phyloP scores from a whole-genome alignment of 169 alveolate species.

The Plasmodium gonderi region DNA sequence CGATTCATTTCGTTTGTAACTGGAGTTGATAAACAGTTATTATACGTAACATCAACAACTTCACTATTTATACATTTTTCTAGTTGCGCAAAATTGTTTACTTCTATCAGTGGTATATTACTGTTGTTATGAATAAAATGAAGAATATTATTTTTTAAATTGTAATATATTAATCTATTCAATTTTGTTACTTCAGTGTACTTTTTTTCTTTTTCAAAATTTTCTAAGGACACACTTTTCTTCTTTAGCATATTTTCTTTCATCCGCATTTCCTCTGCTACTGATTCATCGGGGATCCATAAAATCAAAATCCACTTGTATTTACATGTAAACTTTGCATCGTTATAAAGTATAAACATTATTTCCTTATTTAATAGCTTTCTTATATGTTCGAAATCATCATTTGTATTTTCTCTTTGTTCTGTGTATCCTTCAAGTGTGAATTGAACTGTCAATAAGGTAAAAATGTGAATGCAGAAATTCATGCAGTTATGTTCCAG shows the following conservation, averaged over 20 bases:
- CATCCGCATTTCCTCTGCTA: neutral
- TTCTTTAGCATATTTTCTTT: neutral
- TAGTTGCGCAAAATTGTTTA: conserved; percentile 17
- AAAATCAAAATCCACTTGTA: conserved; percentile 38
- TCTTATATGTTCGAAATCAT: conserved; percentile 38
- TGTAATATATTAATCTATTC: conserved; percentile 26
- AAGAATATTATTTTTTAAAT: conserved; percentile 29
- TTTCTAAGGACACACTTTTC: neutral
- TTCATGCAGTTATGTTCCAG: too few species aligned
- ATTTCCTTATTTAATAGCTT: conserved; percentile 10
- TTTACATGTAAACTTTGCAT: neutral
- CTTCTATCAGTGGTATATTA: conserved; percentile 6
- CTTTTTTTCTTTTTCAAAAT: neutral
- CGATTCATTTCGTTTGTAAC: neutral
- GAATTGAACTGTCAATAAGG: conserved; percentile 18
- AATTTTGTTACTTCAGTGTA: neutral
- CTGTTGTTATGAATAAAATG: conserved; percentile 7
- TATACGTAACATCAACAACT: neutral
- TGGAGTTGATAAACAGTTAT: neutral
- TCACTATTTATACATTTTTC: conserved; percentile 32
- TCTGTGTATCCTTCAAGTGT: conserved; percentile 15
- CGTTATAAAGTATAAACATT: conserved; percentile 11
- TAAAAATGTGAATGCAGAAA: too few species aligned
- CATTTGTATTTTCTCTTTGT: conserved; percentile 1
- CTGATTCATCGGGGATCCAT: conserved; percentile 42